Evolutionary conservation across 164 flowering plant genomes (phyloP).

Genomic region (Sedum album): DNA sequence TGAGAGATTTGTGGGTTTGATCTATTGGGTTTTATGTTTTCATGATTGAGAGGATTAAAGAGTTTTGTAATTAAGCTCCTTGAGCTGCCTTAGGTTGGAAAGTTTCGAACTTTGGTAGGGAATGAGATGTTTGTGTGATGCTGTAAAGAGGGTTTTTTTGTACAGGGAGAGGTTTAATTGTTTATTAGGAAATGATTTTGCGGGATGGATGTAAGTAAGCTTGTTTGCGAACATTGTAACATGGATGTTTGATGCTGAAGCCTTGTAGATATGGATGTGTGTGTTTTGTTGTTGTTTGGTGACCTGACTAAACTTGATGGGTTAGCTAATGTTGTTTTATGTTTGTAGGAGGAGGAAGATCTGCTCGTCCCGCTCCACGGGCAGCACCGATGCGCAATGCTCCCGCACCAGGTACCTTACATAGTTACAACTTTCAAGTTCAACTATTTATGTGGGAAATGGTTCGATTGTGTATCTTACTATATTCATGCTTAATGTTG

Average conservation of each 20-base stretch:
- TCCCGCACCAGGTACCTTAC: not conserved
- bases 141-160: not conserved
- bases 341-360: not conserved
- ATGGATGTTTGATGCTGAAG: not conserved
- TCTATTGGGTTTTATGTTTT: not conserved
- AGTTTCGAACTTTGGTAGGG: not conserved
- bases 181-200: not conserved
- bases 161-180: not conserved
- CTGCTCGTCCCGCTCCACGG: constrained; percentile 2
- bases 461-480: too few species aligned
- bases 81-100: not conserved
- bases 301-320: not conserved
- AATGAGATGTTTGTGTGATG: not conserved
- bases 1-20: not conserved
- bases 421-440: not conserved
- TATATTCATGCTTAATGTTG: not conserved
- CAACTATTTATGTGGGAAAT: not conserved
- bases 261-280: not conserved
- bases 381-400: not conserved
- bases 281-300: not conserved
- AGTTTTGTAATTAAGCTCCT: not conserved
- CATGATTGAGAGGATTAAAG: not conserved
- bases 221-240: too few species aligned
- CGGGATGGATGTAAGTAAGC: not conserved
- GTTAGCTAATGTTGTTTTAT: not conserved